Evolutionary conservation across 441 rosid genomes (phyloP), one percentile per base, ranked within the genome.

Genomic region (Pelargonium myrrhifolium): DNA sequence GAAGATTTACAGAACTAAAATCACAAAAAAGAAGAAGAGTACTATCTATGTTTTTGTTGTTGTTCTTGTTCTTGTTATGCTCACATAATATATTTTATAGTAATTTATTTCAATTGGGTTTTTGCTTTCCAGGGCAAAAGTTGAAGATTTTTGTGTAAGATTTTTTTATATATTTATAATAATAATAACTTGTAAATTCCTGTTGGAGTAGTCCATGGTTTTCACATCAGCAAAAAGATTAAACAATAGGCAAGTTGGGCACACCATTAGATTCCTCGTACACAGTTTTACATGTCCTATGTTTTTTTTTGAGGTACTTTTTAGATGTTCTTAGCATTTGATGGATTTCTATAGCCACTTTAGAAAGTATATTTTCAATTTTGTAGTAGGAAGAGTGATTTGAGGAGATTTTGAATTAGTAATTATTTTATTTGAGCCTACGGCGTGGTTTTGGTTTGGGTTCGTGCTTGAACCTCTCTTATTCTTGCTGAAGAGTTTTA

Each of bases 381-480:
- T 53, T 53, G 24, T 15, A 53, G 17, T 17, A n/a, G 56, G 56
- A 53, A 31, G 37, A 53, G 24, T 5, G 9, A 53, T 18, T 53
- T 18, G 7, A 11, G 20, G 24, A 18, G 8, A n/a, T 17, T 5
- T 17, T 49, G 56, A 49, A 12, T 49, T 49, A 12, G 6, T 12
- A 49, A 15, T 20, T 12, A 12, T 49, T 49, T 43, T 11, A 43
- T 43, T 43, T 11, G 49, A 1, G 11, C 11, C 12, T 43, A 43
- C 49, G 28, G 26, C 28, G 9, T 40, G 69, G 31, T 65, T 64
- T 68, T 76, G 42, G 31, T 73, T 75, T n/a, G n/a, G n/a, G n/a
- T n/a, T n/a, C n/a, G n/a, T n/a, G n/a, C n/a, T n/a, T n/a, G n/a
- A n/a, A n/a, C n/a, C n/a, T n/a, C n/a, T n/a, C n/a, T n/a, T n/a